Percentiles rank a stretch among this genome's conserved stretches.
Conservation (phyloP, 2,329 filamentous ascomycete species). For the Hypomyces rosellus region DNA sequence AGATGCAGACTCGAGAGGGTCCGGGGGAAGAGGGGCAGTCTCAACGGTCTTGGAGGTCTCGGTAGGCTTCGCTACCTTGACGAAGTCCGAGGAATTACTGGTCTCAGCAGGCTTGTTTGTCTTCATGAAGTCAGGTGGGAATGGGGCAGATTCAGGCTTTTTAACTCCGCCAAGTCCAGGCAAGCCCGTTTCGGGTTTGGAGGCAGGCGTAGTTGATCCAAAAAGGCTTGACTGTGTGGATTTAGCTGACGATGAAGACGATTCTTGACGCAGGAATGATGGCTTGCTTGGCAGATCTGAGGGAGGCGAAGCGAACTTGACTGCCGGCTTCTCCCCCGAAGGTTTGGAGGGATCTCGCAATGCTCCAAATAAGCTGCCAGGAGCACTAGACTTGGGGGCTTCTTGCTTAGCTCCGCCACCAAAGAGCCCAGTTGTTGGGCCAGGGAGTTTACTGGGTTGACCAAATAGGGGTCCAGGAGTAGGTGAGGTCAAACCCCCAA, state of each 20-base stretch:
- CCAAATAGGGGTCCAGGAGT: slow-evolving; percentile 28
- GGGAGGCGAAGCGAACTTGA: slow-evolving; percentile 39
- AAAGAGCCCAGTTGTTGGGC: slow-evolving; percentile 23
- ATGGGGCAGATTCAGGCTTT: slow-evolving; percentile 14
- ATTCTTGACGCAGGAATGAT: slow-evolving; percentile 43
- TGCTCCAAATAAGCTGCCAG: slow-evolving; percentile 19
- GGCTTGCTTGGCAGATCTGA: slow-evolving; percentile 51
- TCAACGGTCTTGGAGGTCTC: slow-evolving; percentile 14
- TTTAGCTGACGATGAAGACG: slow-evolving; percentile 39
- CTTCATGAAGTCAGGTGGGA: slow-evolving; percentile 10
- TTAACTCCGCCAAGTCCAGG: slow-evolving; percentile 29
- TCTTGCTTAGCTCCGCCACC: slow-evolving; percentile 18
- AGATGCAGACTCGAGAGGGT: slow-evolving; percentile 19
- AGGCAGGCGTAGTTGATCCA: slow-evolving; percentile 21
- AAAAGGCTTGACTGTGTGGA: slow-evolving; percentile 34
- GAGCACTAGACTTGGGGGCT: slow-evolving; percentile 17
- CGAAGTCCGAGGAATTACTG: slow-evolving; percentile 30
- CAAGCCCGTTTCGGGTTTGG: slow-evolving; percentile 31
- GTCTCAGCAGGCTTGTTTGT: slow-evolving; percentile 12
- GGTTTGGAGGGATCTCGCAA: slow-evolving; percentile 17
- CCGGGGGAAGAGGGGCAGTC: slow-evolving; percentile 27
- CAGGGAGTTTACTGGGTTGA: slow-evolving; percentile 24
- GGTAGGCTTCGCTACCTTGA: slow-evolving; percentile 20
- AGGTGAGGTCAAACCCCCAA: slow-evolving; percentile 33
- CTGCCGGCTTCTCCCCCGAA: slow-evolving; percentile 13